Base-by-base conservation (phyloP, 176 grass and related monocot genomes). In the Phyllostachys edulis region DNA sequence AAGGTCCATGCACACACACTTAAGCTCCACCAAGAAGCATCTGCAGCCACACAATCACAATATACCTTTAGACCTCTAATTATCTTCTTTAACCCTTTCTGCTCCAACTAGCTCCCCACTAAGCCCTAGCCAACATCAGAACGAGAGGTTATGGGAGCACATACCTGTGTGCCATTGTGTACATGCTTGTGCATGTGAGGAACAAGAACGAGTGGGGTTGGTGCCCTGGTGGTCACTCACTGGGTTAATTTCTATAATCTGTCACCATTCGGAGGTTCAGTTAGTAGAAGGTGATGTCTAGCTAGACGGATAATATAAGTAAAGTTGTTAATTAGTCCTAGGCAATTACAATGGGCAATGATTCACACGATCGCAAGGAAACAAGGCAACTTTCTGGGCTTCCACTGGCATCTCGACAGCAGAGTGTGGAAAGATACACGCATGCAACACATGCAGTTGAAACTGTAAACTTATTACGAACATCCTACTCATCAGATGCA, bases 41-140 rank as follows among this genome's bases (percentile, higher is more conserved):
- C 6, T 7, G 67, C 15, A 71, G 57, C 76, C 84, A 86, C 84
- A 71, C 12, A 46, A 27, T 29, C 27, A 54, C 26, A 38, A 21
- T n/a, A 21, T 0, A 54, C 55, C 42, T 82, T 79, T 38, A 54
- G 24, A 4, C 74, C 51, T 38, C 74, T 47, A 27, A 18, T 20
- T 6, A 61, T 5, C 71, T 39, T 50, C 7, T 69, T 50, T 20
- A 27, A 11, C 27, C 55, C 9, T 71, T 80, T n/a, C 42, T 63
- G 5, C 84, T 40, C 54, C 76, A 72, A 37, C 44, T 16, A 46
- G 67, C 36, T 73, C 17, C 62, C 84, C 75, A 79, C 84, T 86
- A 79, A 61, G 46, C 36, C 50, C 73, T 36, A 20, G 54, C 52
- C 34, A 13, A 37, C 82, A n/a, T 69, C 73, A 21, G 50, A 80